A percentile compares a stretch with the other conserved stretches of the same genome.
phyloP scores from a whole-genome alignment of 2,329 filamentous ascomycete species.

The Penicillium brevicompactum region DNA sequence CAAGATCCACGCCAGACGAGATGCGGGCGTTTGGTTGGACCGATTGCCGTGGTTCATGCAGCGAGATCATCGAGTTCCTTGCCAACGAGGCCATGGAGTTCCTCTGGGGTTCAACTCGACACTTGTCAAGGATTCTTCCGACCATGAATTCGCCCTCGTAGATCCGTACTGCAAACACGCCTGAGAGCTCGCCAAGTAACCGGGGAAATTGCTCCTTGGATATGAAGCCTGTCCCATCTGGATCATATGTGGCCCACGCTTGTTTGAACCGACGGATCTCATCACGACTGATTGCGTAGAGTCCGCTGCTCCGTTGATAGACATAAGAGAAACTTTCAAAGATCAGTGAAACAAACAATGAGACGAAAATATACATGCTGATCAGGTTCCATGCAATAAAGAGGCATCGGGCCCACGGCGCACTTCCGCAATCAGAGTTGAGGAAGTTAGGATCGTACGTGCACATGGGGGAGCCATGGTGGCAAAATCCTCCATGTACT shows the following conservation, averaged over 20 bases:
- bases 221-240: constrained; percentile 87
- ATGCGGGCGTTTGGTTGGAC: constrained; percentile 36
- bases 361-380: constrained; percentile 99
- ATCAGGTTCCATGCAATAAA: constrained; percentile 99
- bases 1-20: constrained; percentile 67
- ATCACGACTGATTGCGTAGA: constrained; percentile 85
- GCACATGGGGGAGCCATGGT: constrained; percentile 78
- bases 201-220: constrained; percentile 85
- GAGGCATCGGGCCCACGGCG: constrained; percentile 80
- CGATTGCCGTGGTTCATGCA: constrained; percentile 17
- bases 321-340: constrained; percentile 99
- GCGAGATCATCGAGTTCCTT: constrained; percentile 40
- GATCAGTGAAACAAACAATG: constrained; percentile 95
- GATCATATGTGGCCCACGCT: constrained; percentile 95
- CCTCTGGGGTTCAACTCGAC: constrained; percentile 58
- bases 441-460: constrained; percentile 73
- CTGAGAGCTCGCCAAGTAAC: constrained; percentile 82
- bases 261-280: constrained; percentile 97
- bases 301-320: constrained; percentile 92
- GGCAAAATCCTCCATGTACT: constrained; percentile 95
- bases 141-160: constrained; percentile 91
- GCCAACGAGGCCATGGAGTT: constrained; percentile 6
- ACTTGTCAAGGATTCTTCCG: constrained; percentile 80
- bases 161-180: constrained; percentile 95
- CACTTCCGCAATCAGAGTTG: constrained; percentile 88